Conservation (phyloP, 495 filamentous ascomycete genomes). For the Acidiella bohemica region DNA sequence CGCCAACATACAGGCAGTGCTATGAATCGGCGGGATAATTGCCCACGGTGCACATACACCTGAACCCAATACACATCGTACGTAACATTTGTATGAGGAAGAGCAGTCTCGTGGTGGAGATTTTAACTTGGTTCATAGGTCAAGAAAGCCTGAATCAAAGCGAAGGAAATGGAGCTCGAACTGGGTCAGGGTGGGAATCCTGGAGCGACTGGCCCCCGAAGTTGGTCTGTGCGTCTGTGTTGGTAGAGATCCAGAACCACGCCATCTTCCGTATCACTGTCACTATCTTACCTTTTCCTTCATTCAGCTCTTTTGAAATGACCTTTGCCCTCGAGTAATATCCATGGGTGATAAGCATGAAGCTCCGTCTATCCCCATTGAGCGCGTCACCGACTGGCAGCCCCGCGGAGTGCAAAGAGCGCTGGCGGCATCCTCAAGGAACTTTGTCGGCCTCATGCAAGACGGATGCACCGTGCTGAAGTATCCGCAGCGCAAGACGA, state of each 20-base stretch:
- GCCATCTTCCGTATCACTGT: neutral
- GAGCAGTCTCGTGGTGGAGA: neutral
- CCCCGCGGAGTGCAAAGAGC: neutral
- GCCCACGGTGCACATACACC: neutral
- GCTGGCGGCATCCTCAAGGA: neutral
- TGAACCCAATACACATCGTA: neutral
- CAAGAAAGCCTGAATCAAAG: neutral
- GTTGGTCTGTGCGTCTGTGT: too few species aligned
- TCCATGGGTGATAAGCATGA: too few species aligned
- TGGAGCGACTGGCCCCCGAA: too few species aligned
- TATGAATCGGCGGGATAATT: neutral
- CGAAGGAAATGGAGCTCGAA: neutral
- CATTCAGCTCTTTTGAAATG: too few species aligned
- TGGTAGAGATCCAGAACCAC: too few species aligned
- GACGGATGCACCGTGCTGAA: neutral
- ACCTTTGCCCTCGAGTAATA: too few species aligned
- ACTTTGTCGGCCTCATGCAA: neutral
- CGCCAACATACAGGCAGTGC: neutral
- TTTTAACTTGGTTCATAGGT: neutral
- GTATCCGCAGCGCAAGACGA: neutral
- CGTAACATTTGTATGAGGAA: neutral
- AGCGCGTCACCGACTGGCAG: neutral
- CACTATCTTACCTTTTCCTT: neutral
- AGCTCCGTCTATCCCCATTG: neutral
- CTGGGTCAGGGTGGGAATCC: neutral